These are phyloP conservation scores for Pulveroboletus sp. DNA, from an alignment of 768 basidiomycete species.

Conservation along the genomic window DNA sequence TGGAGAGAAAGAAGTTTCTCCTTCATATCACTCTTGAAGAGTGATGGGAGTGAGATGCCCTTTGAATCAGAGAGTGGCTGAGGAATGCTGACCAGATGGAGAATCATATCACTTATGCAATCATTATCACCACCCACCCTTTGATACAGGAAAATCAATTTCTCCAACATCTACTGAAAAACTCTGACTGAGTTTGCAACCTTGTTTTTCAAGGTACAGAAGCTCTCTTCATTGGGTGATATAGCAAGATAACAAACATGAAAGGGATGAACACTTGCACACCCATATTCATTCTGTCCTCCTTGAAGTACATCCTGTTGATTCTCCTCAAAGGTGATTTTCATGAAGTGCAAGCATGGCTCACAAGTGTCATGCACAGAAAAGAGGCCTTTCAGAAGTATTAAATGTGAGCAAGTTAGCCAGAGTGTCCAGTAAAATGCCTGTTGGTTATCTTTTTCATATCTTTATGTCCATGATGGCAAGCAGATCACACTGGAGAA, in stretches of 20 bases:
- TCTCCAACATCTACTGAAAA: constrained; percentile 2
- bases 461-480: constrained; percentile 1
- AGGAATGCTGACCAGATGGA: neutral
- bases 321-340: neutral
- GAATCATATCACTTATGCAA: neutral
- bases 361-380: neutral
- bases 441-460: neutral
- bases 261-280: neutral
- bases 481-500: neutral
- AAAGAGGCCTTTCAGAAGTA: neutral
- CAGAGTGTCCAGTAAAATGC: too few species aligned
- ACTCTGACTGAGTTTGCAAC: neutral
- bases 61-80: neutral
- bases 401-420: neutral
- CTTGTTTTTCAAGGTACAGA: constrained; percentile 3
- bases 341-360: constrained; percentile 2
- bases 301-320: neutral
- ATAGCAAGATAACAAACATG: constrained; percentile 3
- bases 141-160: neutral
- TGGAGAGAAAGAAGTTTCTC: neutral
- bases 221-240: neutral
- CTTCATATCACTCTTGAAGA: neutral
- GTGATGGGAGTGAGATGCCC: neutral
- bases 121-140: constrained; percentile 1
- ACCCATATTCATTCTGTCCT: neutral